phyloP scores from a whole-genome alignment of 495 filamentous ascomycete species.

The Hypoxylon fragiforme region DNA sequence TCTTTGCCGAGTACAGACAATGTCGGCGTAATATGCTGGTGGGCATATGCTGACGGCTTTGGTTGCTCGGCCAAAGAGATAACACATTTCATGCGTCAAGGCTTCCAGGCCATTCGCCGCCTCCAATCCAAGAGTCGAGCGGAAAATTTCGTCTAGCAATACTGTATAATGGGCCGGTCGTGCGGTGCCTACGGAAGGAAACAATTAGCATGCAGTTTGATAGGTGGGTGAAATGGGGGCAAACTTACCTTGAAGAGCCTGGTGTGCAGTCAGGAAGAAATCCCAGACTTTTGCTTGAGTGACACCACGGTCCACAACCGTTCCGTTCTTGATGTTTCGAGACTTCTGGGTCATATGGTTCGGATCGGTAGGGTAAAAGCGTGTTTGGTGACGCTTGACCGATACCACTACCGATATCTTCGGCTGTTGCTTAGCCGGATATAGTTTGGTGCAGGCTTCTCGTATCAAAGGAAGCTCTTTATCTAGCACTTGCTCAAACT shows the following conservation, averaged over 20 bases:
- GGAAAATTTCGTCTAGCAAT: slow-evolving; percentile 73
- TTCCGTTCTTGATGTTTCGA: slow-evolving; percentile 72
- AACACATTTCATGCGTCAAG: slow-evolving; percentile 76
- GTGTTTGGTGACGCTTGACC: slow-evolving; percentile 88
- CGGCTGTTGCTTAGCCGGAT: slow-evolving; percentile 55
- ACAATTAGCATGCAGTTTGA: slow-evolving; percentile 2
- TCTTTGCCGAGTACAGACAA: slow-evolving; percentile 70
- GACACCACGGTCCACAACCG: slow-evolving; percentile 85
- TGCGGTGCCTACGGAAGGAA: slow-evolving; percentile 62
- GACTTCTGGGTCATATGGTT: slow-evolving; percentile 48
- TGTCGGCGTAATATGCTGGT: slow-evolving; percentile 81
- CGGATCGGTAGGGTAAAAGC: slow-evolving; percentile 69
- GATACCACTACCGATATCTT: slow-evolving; percentile 67
- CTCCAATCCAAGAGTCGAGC: slow-evolving; percentile 39
- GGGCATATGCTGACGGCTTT: slow-evolving; percentile 79
- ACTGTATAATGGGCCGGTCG: slow-evolving; percentile 79
- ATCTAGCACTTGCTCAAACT: slow-evolving; percentile 68
- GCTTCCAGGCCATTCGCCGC: slow-evolving; percentile 64
- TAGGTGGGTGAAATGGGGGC: neutral
- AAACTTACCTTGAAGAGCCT: slow-evolving; percentile 67
- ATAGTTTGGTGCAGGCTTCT: slow-evolving; percentile 60
- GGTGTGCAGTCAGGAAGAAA: slow-evolving; percentile 87
- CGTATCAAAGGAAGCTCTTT: slow-evolving; percentile 49
- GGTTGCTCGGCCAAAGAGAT: slow-evolving; percentile 77
- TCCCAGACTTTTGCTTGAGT: slow-evolving; percentile 76